These are phyloP conservation scores for Otatea glauca DNA, from an alignment of 176 grass and related monocot species.

Conservation along the genomic window DNA sequence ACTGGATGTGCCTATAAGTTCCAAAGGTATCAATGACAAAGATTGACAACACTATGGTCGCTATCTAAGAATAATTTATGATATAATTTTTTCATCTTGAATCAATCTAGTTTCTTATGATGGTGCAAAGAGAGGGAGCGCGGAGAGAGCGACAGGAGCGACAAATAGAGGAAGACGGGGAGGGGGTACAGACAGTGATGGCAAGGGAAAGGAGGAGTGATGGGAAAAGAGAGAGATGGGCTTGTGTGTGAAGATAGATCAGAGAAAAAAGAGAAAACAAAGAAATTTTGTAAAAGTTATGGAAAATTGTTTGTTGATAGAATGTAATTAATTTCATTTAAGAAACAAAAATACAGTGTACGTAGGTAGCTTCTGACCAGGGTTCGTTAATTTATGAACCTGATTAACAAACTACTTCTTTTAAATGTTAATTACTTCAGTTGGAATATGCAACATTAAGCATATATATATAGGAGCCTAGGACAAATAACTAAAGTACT, in stretches of 20 bases:
- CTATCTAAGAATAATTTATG: conserved; percentile 9
- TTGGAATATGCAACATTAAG: neutral
- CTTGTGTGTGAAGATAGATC: neutral
- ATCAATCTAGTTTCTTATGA: conserved; percentile 20
- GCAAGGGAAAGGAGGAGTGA: neutral
- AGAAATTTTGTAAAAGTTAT: neutral
- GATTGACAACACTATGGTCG: neutral
- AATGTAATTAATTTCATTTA: neutral
- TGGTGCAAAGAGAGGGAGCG: neutral
- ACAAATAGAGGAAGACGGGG: neutral
- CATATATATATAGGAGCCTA: neutral
- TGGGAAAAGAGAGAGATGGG: neutral
- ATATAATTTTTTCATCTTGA: neutral
- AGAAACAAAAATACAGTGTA: neutral
- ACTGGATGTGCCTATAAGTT: neutral
- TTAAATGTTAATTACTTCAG: neutral
- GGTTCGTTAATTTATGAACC: neutral
- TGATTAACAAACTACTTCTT: neutral
- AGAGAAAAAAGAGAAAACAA: neutral
- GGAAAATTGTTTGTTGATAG: neutral
- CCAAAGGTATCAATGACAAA: neutral
- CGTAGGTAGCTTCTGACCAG: neutral
- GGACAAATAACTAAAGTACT: too few relatives aligned
- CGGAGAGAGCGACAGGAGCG: neutral
- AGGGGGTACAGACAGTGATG: neutral